Base-by-base conservation (phyloP, 768 basidiomycete species). In the Infundibulicybe gibba region DNA sequence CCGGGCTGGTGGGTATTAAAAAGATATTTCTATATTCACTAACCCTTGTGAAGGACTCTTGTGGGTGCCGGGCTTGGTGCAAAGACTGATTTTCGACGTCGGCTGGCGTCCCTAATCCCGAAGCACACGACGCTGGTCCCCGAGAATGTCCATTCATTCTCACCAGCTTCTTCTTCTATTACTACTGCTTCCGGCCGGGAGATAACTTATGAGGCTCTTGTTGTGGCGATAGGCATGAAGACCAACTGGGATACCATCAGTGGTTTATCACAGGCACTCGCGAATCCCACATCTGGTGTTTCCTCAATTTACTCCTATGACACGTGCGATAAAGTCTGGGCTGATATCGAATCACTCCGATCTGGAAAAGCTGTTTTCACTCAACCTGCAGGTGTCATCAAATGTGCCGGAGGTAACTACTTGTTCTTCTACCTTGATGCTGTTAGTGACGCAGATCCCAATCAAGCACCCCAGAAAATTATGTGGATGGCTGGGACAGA, bases 401-500 rank as follows among this genome's bases (percentile, higher is more conserved):
- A 99, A 66, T 98, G 94, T 62, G 88, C 94, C 56, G 87, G 91
- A 70, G 89, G 90, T 88, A 57, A 54, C 54, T 42, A 14, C 20
- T 6, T 37, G 2, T 34, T 43, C 38, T 6, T n/a, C 11, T 30
- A 20, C 31, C 19, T 15, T 5, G 41, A 33, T 25, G 35, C 39
- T 17, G 9, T 43, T 43, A 15, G 34, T 47, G 16, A 34, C 20
- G n/a, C 21, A 31, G 34, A 50, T n/a, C 43, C 40, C 35, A 41
- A 13, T 35, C 16, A 53, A 89, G 87, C 85, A 13, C 87, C 89
- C 15, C 89, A 92, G 61, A 93, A 94, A 67, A 88, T 94, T 45
- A 93, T 95, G 89, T 95, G 92, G 91, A 91, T 93, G 88, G 88
- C 90, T 92, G 90, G 89, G 90, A 94, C 60, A 72, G 83, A 41